Conservation (phyloP, 352 stramenopile genomes). For the Phytophthora pseudosyringae region DNA sequence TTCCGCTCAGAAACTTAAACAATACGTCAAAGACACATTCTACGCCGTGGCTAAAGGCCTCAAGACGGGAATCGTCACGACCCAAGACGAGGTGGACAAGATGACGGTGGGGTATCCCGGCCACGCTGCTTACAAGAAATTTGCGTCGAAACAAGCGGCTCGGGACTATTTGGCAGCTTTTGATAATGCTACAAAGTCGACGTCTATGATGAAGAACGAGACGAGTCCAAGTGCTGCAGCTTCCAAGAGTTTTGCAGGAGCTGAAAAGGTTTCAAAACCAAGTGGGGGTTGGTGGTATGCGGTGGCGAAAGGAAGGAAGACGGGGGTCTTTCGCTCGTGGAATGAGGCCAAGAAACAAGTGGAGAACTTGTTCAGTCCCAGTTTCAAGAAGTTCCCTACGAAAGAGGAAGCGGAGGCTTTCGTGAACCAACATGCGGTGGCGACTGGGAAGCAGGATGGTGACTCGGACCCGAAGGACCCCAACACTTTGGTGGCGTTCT, state of each 20-base stretch:
- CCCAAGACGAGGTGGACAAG: constrained; percentile 34
- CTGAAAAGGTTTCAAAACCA: constrained; percentile 1
- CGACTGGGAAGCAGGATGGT: constrained; percentile 1
- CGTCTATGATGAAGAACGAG: constrained; percentile 14
- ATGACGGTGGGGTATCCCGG: constrained; percentile 29
- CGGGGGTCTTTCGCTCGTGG: constrained; percentile 66
- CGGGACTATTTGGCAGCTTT: constrained; percentile 16
- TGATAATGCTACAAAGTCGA: background rate
- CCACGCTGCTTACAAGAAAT: constrained; percentile 21
- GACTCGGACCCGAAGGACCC: constrained; percentile 59
- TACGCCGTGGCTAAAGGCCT: constrained; percentile 49
- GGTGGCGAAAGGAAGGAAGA: constrained; percentile 56
- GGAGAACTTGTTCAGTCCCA: constrained; percentile 56
- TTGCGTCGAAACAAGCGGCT: constrained; percentile 24
- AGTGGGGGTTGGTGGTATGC: constrained; percentile 47
- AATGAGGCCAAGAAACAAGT: constrained; percentile 60
- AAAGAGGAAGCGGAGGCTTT: constrained; percentile 59
- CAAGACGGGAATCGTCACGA: constrained; percentile 45
- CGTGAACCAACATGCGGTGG: constrained; percentile 38
- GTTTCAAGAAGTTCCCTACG: constrained; percentile 64
- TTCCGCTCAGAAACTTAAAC: constrained; percentile 23
- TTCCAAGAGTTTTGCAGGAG: background rate
- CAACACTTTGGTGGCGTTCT: constrained; percentile 75
- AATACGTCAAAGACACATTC: constrained; percentile 8
- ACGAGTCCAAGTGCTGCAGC: background rate